Base-by-base conservation (phyloP, 2,329 filamentous ascomycete species). In the Penicillium capsulatum region DNA sequence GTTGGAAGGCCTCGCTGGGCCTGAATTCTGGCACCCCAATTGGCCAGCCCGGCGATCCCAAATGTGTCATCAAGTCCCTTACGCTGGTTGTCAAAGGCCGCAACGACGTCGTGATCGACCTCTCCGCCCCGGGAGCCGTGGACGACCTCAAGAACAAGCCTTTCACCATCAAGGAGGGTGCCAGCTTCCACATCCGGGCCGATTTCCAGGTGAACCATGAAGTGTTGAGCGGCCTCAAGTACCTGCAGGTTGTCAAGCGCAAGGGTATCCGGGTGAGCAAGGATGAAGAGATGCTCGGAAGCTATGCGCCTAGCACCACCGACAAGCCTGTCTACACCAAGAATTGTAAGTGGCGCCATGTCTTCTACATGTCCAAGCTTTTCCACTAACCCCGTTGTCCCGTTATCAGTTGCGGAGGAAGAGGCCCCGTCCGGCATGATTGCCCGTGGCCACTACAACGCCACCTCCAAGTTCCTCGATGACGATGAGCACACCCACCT, bases 281-380 rank as follows among this genome's bases (percentile, higher is more conserved):
- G 79, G 85, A 92, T 60, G 86, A 94, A 57, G 91, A 97, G 74
- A 98, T 98, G 92, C 85, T 98, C 77, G 89, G 91, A 55, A 94
- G 87, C 58, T 98, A 91, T 62, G 85, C 88, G 39, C 92, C 92
- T 51, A 96, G 84, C 73, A 97, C 91, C 13, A 84, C 88, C 48
- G 85, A 88, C 69, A 87, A 86, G 68, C 81, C 84, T 7, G 67
- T 83, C 48, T 94, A 97, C 68, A 81, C 81, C 67, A 97, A 97
- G 78, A 85, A 84, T 64, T 97, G 90, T 95, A 79, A 71, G 86
- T 54, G 19, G 31, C n/a, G n/a, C 13, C 26, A 11, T n/a, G 6
- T 11, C n/a, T 11, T 7, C 26, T 28, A 4, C n/a, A n/a, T 14
- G 6, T 14, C 4, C 26, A n/a, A 14, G 11, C 10, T 11, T n/a